A percentile compares a stretch with the other conserved stretches of the same genome.
phyloP scores from a whole-genome alignment of 23 red algal species.

The Gracilaria caudata region DNA sequence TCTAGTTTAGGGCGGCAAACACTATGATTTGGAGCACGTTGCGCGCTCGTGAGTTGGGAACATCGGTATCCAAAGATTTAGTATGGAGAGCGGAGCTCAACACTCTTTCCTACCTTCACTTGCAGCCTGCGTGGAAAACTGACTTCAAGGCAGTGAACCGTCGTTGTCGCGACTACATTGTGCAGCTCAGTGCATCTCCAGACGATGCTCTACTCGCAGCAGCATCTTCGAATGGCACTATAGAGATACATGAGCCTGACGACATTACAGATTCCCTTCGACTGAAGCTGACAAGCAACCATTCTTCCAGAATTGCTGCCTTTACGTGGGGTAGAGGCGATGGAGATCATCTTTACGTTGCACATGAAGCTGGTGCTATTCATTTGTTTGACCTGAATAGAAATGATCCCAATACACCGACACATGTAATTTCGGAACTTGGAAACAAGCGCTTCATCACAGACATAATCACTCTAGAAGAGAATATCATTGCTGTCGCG shows the following conservation, averaged over 20 bases:
- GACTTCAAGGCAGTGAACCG: not conserved
- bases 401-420: not conserved
- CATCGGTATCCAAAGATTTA: conserved; percentile 3
- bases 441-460: not conserved
- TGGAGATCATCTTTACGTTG: conserved; percentile 3
- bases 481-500: conserved; percentile 19
- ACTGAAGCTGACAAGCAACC: conserved; percentile 14
- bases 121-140: conserved; percentile 4
- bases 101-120: not conserved
- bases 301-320: not conserved
- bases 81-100: not conserved
- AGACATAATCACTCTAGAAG: not conserved
- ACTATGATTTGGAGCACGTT: not conserved
- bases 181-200: conserved; percentile 22
- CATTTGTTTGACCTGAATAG: conserved; percentile 36
- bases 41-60: conserved; percentile 14
- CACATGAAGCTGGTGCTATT: conserved; percentile 6
- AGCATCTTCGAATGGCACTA: conserved; percentile 20
- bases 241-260: conserved; percentile 61
- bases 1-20: not conserved
- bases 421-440: not conserved
- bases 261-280: conserved; percentile 21
- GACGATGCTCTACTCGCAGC: conserved; percentile 41
- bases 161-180: conserved; percentile 34
- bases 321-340: not conserved